These are phyloP conservation scores for Coffea canephora DNA, from an alignment of 257 asterid genomes.

Conservation along the genomic window DNA sequence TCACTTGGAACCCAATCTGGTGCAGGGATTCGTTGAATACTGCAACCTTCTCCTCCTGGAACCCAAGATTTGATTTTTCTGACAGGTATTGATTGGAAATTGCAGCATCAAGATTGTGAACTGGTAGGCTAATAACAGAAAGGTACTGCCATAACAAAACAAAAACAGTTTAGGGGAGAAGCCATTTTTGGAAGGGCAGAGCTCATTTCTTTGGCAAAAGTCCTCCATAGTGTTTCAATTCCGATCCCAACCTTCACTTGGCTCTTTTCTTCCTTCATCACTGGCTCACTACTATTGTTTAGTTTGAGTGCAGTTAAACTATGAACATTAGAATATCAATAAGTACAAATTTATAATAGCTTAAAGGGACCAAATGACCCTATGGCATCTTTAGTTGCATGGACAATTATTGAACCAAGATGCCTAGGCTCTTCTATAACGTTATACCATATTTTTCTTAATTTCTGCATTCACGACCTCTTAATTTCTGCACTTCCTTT, in stretches of 20 bases:
- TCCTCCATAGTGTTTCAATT: constrained; percentile 9
- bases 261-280: constrained; percentile 11
- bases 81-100: neutral
- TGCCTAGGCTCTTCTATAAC: no score
- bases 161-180: no score
- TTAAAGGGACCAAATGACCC: neutral
- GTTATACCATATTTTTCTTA: no score
- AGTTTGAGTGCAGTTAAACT: no score
- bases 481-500: no score
- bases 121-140: no score
- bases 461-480: no score
- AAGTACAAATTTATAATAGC: no score
- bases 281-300: neutral
- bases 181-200: neutral
- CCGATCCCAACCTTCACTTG: constrained; percentile 6
- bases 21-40: constrained; percentile 4
- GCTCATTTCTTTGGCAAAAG: neutral
- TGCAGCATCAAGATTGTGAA: no score
- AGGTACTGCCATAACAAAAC: no score
- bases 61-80: constrained; percentile 12
- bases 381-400: neutral
- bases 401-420: no score
- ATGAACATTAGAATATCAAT: no score
- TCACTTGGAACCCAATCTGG: constrained; percentile 13
- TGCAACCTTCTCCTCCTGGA: constrained; percentile 5